Base-by-base conservation (phyloP, 2,329 filamentous ascomycete species). In the Ploettnerulaceae sp. region DNA sequence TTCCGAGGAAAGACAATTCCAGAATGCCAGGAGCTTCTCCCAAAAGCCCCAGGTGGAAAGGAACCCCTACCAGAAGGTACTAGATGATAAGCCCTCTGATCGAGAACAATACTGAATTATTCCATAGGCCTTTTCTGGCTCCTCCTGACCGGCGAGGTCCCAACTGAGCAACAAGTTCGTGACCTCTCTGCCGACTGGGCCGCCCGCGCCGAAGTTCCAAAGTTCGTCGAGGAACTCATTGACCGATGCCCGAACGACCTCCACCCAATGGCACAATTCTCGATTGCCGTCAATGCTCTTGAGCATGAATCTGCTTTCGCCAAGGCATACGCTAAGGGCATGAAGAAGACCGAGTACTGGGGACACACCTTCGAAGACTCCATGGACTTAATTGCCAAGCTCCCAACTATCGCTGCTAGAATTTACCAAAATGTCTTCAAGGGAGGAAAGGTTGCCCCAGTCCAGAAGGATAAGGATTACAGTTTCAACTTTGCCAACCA, bases 371-470 rank as follows among this genome's bases (percentile, higher is more conserved):
- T 94, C 66, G 93, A 98, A 82, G 93, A 98, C 76, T 93, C 90
- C 54, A 97, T 98, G 91, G 91, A 98, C 75, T 79, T 98, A 70
- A 98, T 98, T 69, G 93, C 93, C 67, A 97, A 97, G 84, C 87
- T 98, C 63, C 93, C 93, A 69, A 96, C 89, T 70, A 96, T 98
- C 65, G 93, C 93, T 57, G 78, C 93, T 56, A 89, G 89, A 76
- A 98, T 98, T 81, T 98, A 98, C 84, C 93, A 95, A 78, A 98
- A 98, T 72, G 85, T 97, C 70, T 98, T 95, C 88, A 96, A 97
- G 84, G 93, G 95, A 67, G 93, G 93, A 75, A 97, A 97, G 84
- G 91, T 98, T 60, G 87, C 89, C 52, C 70, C 89, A 46, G 81
- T 95, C 69, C 84, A 97, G 79, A 94, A 95, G 81, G 91, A 97